A percentile compares a stretch with the other conserved stretches of the same genome.
Conservation (phyloP, 2,329 filamentous ascomycete species). For the Aspergillus fumigatus region DNA sequence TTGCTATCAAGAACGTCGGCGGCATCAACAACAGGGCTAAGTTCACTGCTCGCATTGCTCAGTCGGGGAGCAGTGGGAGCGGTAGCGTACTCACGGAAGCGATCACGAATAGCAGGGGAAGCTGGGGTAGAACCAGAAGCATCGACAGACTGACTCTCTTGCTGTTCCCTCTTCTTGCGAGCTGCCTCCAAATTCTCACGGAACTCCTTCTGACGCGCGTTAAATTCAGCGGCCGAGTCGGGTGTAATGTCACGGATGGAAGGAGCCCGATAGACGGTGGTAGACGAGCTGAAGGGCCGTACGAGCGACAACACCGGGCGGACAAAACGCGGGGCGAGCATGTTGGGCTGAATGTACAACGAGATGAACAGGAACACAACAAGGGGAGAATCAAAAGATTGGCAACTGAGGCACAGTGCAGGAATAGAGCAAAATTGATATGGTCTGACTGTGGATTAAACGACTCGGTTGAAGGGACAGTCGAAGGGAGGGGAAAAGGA, state of each 20-base stretch:
- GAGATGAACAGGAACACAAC: neutral
- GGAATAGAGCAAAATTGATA: slow-evolving; percentile 1
- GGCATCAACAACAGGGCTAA: slow-evolving; percentile 33
- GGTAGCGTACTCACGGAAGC: slow-evolving; percentile 33
- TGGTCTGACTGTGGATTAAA: neutral
- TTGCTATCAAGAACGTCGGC: slow-evolving; percentile 38
- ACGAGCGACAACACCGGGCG: slow-evolving; percentile 47
- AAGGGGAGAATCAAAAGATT: slow-evolving; percentile 3
- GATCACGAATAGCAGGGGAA: slow-evolving; percentile 29
- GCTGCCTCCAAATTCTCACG: slow-evolving; percentile 73
- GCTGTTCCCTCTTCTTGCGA: slow-evolving; percentile 70
- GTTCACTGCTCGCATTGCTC: slow-evolving; percentile 43
- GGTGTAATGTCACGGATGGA: slow-evolving; percentile 79
- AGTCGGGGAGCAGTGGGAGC: slow-evolving; percentile 42
- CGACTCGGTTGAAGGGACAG: neutral
- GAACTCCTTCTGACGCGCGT: slow-evolving; percentile 78
- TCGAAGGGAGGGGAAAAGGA: slow-evolving; percentile 2
- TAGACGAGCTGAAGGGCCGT: slow-evolving; percentile 57
- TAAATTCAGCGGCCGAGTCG: slow-evolving; percentile 69
- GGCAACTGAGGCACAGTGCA: neutral
- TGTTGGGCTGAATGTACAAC: slow-evolving; percentile 20
- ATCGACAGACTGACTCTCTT: slow-evolving; percentile 72
- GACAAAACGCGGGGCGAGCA: slow-evolving; percentile 47
- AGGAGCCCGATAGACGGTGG: slow-evolving; percentile 55
- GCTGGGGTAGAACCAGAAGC: slow-evolving; percentile 43